phyloP scores from a whole-genome alignment of 352 stramenopile species.

The Salisapilia sapeloensis region DNA sequence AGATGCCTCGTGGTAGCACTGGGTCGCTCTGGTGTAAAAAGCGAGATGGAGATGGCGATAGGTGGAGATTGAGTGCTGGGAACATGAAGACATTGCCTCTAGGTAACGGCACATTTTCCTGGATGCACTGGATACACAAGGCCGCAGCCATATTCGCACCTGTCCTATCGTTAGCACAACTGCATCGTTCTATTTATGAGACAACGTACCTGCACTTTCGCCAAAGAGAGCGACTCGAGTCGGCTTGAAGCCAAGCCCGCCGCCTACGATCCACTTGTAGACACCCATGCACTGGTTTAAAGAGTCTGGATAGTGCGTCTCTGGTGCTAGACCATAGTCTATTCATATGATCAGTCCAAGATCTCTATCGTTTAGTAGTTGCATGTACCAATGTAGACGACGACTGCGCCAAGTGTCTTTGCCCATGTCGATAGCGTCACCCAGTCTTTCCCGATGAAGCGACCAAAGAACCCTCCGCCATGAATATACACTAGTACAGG shows the following conservation, averaged over 20 bases:
- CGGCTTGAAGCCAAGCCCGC: conserved; percentile 52
- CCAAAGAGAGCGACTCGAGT: conserved; percentile 61
- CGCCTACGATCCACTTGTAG: conserved; percentile 73
- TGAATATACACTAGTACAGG: conserved; percentile 79
- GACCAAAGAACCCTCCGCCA: conserved; percentile 72
- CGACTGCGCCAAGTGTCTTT: conserved; percentile 42
- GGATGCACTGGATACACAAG: conserved; percentile 70
- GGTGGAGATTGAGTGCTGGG: conserved; percentile 77
- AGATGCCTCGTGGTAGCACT: conserved; percentile 58
- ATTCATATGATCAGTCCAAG: background rate
- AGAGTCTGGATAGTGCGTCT: conserved; percentile 66
- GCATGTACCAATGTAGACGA: conserved; percentile 71
- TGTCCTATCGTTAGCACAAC: conserved; percentile 4
- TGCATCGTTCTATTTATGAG: background rate
- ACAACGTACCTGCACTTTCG: conserved; percentile 53
- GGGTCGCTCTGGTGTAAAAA: conserved; percentile 81
- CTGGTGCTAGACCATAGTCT: conserved; percentile 73
- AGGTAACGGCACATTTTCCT: conserved; percentile 46
- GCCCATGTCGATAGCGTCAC: conserved; percentile 64
- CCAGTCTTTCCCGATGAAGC: conserved; percentile 78
- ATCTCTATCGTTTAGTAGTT: conserved; percentile 1
- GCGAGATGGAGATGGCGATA: conserved; percentile 72
- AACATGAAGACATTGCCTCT: conserved; percentile 80
- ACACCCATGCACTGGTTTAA: conserved; percentile 64
- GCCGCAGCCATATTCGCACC: conserved; percentile 78